Percentiles rank a stretch among this genome's conserved stretches.
Evolutionary conservation across 2,329 filamentous ascomycete species (phyloP).

Genomic region (Dactylellina haptotyla): DNA sequence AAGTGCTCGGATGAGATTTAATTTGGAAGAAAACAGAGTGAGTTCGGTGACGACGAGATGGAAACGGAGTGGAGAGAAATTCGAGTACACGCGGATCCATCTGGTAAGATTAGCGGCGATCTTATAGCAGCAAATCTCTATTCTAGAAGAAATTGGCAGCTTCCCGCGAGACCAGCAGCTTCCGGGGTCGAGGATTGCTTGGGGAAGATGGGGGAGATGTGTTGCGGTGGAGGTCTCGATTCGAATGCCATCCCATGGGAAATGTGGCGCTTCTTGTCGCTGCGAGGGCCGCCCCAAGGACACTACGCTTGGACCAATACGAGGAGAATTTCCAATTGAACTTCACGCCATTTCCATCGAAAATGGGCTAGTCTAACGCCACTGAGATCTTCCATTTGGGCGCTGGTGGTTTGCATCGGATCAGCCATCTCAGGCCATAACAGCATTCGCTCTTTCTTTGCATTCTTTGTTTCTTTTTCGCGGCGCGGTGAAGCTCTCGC

Average conservation of each 20-base stretch:
- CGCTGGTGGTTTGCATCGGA: slow-evolving; percentile 19
- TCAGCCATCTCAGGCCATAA: slow-evolving; percentile 1
- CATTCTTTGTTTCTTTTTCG: neutral
- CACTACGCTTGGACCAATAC: slow-evolving; percentile 20
- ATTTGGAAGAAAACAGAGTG: neutral
- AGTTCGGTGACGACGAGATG: slow-evolving; percentile 17
- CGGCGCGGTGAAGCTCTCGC: neutral
- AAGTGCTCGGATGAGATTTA: neutral
- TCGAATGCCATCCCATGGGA: slow-evolving; percentile 6
- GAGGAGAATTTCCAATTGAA: slow-evolving; percentile 20
- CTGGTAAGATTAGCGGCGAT: slow-evolving; percentile 37
- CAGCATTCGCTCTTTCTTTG: neutral
- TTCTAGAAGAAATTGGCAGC: slow-evolving; percentile 50
- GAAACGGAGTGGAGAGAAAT: slow-evolving; percentile 8
- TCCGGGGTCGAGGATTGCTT: neutral
- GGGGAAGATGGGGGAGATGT: slow-evolving; percentile 26
- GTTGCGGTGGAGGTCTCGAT: slow-evolving; percentile 51
- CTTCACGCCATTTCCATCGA: slow-evolving; percentile 16
- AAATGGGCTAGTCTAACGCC: slow-evolving; percentile 37
- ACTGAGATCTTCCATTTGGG: slow-evolving; percentile 42
- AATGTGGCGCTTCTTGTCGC: slow-evolving; percentile 50
- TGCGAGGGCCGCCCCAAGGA: neutral
- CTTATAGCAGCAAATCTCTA: slow-evolving; percentile 43
- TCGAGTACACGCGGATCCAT: slow-evolving; percentile 24
- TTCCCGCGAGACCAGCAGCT: slow-evolving; percentile 3